These are phyloP conservation scores for Cyclostephanos invisitatus DNA, from an alignment of 108 stramenopile genomes.

Conservation along the genomic window DNA sequence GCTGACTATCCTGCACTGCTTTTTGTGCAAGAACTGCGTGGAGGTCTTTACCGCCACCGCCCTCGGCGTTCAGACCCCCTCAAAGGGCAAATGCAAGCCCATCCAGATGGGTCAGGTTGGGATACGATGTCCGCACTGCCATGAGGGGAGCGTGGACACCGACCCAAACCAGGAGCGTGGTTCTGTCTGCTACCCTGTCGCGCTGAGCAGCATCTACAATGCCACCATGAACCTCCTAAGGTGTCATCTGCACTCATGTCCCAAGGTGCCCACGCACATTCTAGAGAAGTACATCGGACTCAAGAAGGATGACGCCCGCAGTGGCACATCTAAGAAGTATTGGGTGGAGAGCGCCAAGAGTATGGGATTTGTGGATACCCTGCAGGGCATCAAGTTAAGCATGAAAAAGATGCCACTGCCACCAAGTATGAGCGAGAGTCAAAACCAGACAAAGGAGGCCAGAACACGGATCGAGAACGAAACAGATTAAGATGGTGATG, in stretches of 20 bases:
- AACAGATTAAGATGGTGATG: conserved; percentile 6
- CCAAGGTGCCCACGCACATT: conserved; percentile 55
- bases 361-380: conserved; percentile 78
- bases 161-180: conserved; percentile 60
- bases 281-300: conserved; percentile 67
- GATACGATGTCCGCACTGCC: conserved; percentile 83
- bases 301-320: conserved; percentile 77
- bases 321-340: conserved; percentile 80
- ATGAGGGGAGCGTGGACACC: conserved; percentile 24
- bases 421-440: conserved; percentile 9
- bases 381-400: conserved; percentile 63
- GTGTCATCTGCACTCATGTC: conserved; percentile 74
- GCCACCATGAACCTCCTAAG: conserved; percentile 53
- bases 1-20: conserved; percentile 85
- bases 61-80: conserved; percentile 65
- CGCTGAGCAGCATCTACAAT: conserved; percentile 37
- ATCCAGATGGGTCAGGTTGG: conserved; percentile 81
- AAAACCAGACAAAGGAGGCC: conserved; percentile 19
- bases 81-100: conserved; percentile 80
- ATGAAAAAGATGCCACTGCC: conserved; percentile 6
- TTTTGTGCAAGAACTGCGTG: conserved; percentile 74
- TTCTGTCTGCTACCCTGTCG: conserved; percentile 71
- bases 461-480: conserved; percentile 25
- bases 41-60: conserved; percentile 74
- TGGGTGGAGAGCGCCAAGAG: conserved; percentile 76